Conservation (phyloP, 768 basidiomycete genomes). For the Agaricus subrufescens region DNA sequence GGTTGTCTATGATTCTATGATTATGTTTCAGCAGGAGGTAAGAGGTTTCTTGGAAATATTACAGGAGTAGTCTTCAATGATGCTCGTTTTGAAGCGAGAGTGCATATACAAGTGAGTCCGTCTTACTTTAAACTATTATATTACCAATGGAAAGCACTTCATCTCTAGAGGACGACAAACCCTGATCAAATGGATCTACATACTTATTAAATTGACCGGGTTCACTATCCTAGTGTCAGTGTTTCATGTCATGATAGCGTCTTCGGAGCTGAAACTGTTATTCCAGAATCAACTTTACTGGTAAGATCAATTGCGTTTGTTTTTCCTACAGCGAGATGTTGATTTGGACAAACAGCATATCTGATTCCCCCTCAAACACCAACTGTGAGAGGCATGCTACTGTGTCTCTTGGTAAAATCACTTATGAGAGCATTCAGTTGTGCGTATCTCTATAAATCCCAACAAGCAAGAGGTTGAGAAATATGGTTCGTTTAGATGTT, state of each 20-base stretch:
- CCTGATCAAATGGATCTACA: conserved; percentile 1
- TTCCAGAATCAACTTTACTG: background rate
- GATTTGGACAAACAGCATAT: background rate
- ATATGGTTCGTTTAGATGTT: background rate
- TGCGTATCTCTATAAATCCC: background rate
- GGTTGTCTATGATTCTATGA: background rate
- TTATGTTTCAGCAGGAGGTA: background rate
- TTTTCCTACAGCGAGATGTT: too few species aligned
- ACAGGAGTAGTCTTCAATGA: background rate
- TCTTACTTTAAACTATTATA: background rate
- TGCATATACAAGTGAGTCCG: background rate
- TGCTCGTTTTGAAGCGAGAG: background rate
- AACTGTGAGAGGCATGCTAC: background rate
- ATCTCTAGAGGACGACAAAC: background rate
- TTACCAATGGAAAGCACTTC: background rate
- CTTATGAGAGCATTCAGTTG: background rate
- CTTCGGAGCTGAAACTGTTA: background rate
- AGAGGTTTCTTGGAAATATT: background rate
- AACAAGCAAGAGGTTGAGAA: background rate
- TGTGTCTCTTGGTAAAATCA: background rate
- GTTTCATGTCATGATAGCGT: background rate
- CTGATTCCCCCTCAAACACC: background rate
- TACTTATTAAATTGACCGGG: background rate
- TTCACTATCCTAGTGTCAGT: background rate
- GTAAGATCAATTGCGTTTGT: background rate